Evolutionary conservation across 2,329 filamentous ascomycete species (phyloP).

Genomic region (Phaeosphaeria sp.): DNA sequence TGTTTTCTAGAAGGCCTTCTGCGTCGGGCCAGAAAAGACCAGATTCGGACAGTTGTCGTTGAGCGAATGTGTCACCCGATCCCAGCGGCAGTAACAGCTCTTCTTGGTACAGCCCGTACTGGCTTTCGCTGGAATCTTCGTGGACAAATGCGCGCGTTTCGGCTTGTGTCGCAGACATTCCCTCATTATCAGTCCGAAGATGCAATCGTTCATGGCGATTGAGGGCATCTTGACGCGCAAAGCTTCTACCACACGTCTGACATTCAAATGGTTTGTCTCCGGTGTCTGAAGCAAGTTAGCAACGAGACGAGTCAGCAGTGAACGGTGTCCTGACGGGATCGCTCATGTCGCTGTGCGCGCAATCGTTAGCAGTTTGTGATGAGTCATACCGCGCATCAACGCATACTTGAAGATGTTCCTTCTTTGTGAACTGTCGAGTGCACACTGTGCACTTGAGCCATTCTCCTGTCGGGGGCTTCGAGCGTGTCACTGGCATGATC

Average conservation of each 20-base stretch:
- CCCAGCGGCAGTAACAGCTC: not conserved
- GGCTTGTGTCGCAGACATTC: not conserved
- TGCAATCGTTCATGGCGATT: not conserved
- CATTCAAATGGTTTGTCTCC: not conserved
- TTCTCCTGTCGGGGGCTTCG: not conserved
- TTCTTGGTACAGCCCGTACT: not conserved
- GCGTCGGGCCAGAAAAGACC: not conserved
- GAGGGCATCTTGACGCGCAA: constrained; percentile 1
- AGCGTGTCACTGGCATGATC: not conserved
- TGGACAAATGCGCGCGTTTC: not conserved
- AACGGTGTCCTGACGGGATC: not conserved
- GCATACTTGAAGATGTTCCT: not conserved
- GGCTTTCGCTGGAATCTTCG: not conserved
- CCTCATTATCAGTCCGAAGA: not conserved
- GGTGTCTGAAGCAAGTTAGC: not conserved
- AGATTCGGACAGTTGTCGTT: not conserved
- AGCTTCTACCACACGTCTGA: not conserved
- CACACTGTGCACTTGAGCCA: not conserved
- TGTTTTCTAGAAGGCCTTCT: not conserved
- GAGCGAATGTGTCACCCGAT: not conserved
- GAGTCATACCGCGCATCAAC: not conserved
- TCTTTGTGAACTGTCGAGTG: not conserved
- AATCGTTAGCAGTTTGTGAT: not conserved
- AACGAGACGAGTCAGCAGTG: not conserved
- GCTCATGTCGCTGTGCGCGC: not conserved